phyloP scores from a whole-genome alignment of 2,329 filamentous ascomycete species.

The Neofusicoccum sp. region DNA sequence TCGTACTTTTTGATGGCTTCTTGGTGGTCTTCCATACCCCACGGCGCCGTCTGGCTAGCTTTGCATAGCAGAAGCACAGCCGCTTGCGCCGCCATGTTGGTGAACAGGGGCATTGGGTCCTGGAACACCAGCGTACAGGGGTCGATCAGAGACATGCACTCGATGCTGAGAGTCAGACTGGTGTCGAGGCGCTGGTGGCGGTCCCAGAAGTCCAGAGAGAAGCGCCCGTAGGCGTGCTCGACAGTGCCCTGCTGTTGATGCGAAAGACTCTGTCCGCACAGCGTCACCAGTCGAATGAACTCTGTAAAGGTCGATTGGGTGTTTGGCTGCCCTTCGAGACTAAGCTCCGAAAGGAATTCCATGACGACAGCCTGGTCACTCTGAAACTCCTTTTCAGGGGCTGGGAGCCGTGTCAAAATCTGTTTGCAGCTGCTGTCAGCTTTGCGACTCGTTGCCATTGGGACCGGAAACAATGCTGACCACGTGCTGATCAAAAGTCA shows the following conservation, averaged over 20 bases:
- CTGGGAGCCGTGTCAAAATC: constrained; percentile 41
- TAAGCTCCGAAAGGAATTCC: constrained; percentile 34
- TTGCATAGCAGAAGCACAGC: constrained; percentile 13
- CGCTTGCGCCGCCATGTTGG: constrained; percentile 5
- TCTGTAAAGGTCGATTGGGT: constrained; percentile 35
- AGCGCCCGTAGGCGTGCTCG: not conserved
- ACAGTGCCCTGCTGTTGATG: constrained; percentile 7
- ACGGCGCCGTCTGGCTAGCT: constrained; percentile 9
- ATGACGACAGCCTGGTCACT: constrained; percentile 32
- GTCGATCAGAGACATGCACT: constrained; percentile 10
- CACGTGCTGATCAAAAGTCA: constrained; percentile 37
- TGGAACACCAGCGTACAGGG: not conserved
- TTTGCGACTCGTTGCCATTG: no score
- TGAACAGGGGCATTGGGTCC: constrained; percentile 16
- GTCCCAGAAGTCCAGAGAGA: constrained; percentile 6
- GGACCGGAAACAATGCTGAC: constrained; percentile 22
- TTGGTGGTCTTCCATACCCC: constrained; percentile 3
- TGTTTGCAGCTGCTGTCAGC: no score
- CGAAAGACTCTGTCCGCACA: constrained; percentile 13
- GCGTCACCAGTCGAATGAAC: constrained; percentile 37
- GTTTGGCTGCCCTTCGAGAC: constrained; percentile 28
- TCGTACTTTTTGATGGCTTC: constrained; percentile 2
- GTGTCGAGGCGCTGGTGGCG: constrained; percentile 7
- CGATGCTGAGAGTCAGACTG: not conserved
- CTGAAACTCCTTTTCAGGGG: constrained; percentile 41